Evolutionary conservation across 139 green algal genomes (phyloP).

Genomic region (Astrephomene gubernaculifera): DNA sequence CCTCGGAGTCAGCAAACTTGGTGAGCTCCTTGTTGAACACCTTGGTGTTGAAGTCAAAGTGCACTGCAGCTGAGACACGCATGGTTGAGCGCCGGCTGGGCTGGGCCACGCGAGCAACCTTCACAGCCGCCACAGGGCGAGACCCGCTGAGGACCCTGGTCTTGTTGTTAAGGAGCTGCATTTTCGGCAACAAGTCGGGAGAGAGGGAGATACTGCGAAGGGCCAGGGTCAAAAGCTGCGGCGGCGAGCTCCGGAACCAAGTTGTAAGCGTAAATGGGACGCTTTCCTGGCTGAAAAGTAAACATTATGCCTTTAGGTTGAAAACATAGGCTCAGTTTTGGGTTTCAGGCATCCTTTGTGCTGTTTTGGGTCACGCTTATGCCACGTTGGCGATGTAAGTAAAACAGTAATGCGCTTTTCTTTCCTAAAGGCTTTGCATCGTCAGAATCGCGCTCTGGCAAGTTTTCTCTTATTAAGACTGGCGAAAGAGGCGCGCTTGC

Average conservation of each 20-base stretch:
- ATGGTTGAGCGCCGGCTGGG: conserved; percentile 8
- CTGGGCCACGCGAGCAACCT: conserved; percentile 23
- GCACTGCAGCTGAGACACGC: conserved; percentile 50
- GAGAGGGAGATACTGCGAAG: not conserved
- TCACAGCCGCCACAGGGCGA: not conserved
- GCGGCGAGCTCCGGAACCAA: conserved; percentile 17
- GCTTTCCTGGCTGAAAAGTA: too few species aligned
- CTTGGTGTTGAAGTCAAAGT: conserved; percentile 64
- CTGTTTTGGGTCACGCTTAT: too few species aligned
- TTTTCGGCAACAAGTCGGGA: not conserved
- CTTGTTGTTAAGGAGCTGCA: conserved; percentile 38
- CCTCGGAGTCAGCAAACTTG: conserved; percentile 76
- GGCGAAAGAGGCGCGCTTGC: too few species aligned
- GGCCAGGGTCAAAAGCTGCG: not conserved
- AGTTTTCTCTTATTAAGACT: too few species aligned
- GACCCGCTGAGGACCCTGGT: not conserved
- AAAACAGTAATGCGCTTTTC: too few species aligned
- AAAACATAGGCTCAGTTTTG: too few species aligned
- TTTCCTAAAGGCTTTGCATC: too few species aligned
- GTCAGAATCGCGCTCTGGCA: too few species aligned
- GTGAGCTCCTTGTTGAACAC: conserved; percentile 84
- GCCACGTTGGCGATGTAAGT: too few species aligned
- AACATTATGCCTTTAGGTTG: too few species aligned
- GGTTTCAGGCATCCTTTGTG: too few species aligned
- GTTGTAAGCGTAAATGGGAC: too few species aligned